Evolutionary conservation across 768 basidiomycete species (phyloP), one percentile per base, ranked within the genome.

Genomic region (Podaxis carcinomalis): DNA sequence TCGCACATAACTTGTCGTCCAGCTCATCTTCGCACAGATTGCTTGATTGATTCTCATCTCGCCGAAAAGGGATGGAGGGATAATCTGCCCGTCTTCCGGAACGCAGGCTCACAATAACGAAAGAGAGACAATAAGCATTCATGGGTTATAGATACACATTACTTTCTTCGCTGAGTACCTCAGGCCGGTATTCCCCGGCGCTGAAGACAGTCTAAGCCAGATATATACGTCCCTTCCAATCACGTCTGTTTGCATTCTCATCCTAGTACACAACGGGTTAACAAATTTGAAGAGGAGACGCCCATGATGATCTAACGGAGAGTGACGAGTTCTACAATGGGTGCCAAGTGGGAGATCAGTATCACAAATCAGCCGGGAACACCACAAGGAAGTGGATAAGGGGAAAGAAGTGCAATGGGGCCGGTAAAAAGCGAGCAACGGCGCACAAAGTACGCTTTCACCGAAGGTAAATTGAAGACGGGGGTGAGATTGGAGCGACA

Each of bases 251-350:
- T 52, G 28, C 19, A 39, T 60, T 60, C 42, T 46, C 16, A 14
- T 53, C 23, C 52, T 21, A 39, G 28, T 5, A 49, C 14, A 2
- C 21, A 11, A 11, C 10, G 21, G 46, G 21, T 6, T 23, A 39
- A 54, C 3, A 9, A 37, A 39, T 19, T n/a, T 36, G 21, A 10
- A 23, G 14, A 19, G 11, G 25, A 44, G 40, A 14, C 28, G 19
- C 19, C 56, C 1, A n/a, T 16, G 46, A 19, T 32, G 21, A 13
- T 52, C 56, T 65, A 75, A 63, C 74, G 74, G 54, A 78, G 72
- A 9, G 77, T 78, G 21, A 74, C 73, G 28, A 74, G 69, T 66
- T 74, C 73, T 74, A 52, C 27, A 52, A 49, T 46, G 46, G 25
- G n/a, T 7, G 42, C 42, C 19, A 37, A 54, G 37, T 6, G 49